phyloP scores from a whole-genome alignment of 1,284 basidiomycete genomes.

The Ganoderma meredithae region DNA sequence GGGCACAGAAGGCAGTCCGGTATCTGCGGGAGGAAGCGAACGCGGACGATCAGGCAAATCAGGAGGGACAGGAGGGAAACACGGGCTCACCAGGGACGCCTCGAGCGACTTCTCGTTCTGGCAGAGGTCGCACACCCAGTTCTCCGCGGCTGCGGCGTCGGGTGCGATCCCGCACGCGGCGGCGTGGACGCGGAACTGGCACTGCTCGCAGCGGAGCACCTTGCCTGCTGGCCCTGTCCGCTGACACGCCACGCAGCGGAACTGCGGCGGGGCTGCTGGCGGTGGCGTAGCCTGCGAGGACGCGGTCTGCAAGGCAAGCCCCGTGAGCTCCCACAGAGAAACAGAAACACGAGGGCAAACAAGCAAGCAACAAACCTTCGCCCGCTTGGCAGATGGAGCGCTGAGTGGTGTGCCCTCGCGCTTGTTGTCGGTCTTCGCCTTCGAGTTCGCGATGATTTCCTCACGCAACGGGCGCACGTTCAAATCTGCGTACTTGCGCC shows the following conservation, averaged over 20 bases:
- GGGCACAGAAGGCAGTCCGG: slow-evolving; percentile 81
- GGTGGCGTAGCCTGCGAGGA: slow-evolving; percentile 65
- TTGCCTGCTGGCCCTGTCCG: slow-evolving; percentile 76
- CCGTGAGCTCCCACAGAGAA: slow-evolving; percentile 1
- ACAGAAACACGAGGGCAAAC: not conserved
- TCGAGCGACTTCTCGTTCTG: slow-evolving; percentile 81
- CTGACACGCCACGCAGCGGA: slow-evolving; percentile 80
- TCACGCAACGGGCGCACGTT: slow-evolving; percentile 77
- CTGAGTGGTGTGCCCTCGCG: slow-evolving; percentile 80
- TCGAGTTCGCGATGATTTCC: slow-evolving; percentile 52
- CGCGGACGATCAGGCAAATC: slow-evolving; percentile 6
- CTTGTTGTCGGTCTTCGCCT: slow-evolving; percentile 66
- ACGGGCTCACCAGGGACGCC: slow-evolving; percentile 70
- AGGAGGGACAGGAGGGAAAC: no score
- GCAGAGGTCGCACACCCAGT: slow-evolving; percentile 89
- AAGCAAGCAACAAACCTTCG: slow-evolving; percentile 59
- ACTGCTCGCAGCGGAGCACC: slow-evolving; percentile 83
- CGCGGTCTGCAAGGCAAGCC: slow-evolving; percentile 48
- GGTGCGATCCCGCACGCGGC: slow-evolving; percentile 75
- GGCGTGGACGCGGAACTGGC: slow-evolving; percentile 76
- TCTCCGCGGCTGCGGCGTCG: slow-evolving; percentile 65
- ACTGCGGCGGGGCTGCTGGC: slow-evolving; percentile 60
- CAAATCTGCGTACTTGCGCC: slow-evolving; percentile 90
- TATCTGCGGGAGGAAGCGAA: slow-evolving; percentile 51
- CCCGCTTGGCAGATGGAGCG: slow-evolving; percentile 67